Evolutionary conservation across 2,329 filamentous ascomycete genomes (phyloP).

Genomic region (Fusarium virguliforme): DNA sequence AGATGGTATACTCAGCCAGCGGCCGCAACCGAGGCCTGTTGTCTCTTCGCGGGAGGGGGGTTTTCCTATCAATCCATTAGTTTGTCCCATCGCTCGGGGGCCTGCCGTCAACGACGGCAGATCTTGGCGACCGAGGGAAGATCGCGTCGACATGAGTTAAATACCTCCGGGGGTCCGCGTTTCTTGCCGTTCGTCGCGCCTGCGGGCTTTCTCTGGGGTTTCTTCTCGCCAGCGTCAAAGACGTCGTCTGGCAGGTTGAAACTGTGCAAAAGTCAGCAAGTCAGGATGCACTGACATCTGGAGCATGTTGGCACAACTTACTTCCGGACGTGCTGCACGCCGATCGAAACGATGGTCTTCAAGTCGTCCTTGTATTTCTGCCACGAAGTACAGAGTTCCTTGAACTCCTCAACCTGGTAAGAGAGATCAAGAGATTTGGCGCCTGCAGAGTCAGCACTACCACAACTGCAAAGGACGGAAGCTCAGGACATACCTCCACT

Average conservation of each 20-base stretch:
- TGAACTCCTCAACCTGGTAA: slow-evolving; percentile 88
- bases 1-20: slow-evolving; percentile 55
- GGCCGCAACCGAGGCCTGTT: slow-evolving; percentile 61
- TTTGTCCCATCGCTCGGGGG: slow-evolving; percentile 30
- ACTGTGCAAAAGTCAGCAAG: slow-evolving; percentile 63
- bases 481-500: slow-evolving; percentile 73
- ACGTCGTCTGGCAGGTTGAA: slow-evolving; percentile 92
- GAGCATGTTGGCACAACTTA: slow-evolving; percentile 63
- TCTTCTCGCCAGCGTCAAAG: slow-evolving; percentile 84
- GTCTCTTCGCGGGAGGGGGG: slow-evolving; percentile 60
- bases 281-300: slow-evolving; percentile 9
- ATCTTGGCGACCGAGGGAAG: slow-evolving; percentile 31
- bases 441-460: slow-evolving; percentile 63
- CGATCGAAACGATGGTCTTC: slow-evolving; percentile 74
- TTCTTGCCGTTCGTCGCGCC: slow-evolving; percentile 62
- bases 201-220: slow-evolving; percentile 73
- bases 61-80: slow-evolving; percentile 57
- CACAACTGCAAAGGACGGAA: not conserved
- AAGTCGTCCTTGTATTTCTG: slow-evolving; percentile 81
- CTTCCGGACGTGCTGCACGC: slow-evolving; percentile 89
- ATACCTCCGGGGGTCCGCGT: slow-evolving; percentile 66
- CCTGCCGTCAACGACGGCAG: slow-evolving; percentile 23
- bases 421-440: slow-evolving; percentile 84
- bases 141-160: slow-evolving; percentile 44
- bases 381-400: slow-evolving; percentile 83